These are phyloP conservation scores for Fragaria ananassa DNA, from an alignment of 306 rosid species.

Conservation along the genomic window DNA sequence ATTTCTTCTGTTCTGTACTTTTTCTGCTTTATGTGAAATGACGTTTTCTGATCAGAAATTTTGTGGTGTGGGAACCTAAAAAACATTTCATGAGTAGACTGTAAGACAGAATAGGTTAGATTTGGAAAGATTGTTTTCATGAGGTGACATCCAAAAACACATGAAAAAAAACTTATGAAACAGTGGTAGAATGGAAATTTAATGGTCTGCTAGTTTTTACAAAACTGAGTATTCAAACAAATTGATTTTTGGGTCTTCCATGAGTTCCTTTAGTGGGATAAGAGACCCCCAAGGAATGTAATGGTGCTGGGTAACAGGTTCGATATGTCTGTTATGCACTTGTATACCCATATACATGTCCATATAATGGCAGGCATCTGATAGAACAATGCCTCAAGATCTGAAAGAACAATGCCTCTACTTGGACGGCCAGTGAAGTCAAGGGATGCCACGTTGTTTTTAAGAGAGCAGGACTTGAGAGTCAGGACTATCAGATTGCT, in stretches of 20 bases:
- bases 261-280: neutral
- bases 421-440: neutral
- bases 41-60: neutral
- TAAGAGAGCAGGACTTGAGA: neutral
- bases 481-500: neutral
- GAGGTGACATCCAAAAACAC: neutral
- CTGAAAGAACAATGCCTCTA: too few species aligned
- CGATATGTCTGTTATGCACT: neutral
- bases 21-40: neutral
- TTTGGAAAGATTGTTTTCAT: neutral
- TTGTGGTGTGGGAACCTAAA: neutral
- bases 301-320: constrained; percentile 1
- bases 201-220: neutral
- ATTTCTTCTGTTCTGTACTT: too few species aligned
- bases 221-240: neutral
- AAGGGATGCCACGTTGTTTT: neutral
- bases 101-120: neutral
- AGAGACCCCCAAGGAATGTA: neutral
- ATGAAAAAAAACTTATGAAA: neutral
- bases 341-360: neutral
- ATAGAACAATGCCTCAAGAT: neutral
- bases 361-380: neutral
- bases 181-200: neutral
- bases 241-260: neutral
- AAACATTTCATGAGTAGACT: neutral